Conservation (phyloP, 2,329 filamentous ascomycete genomes). For the Colletotrichum horii region DNA sequence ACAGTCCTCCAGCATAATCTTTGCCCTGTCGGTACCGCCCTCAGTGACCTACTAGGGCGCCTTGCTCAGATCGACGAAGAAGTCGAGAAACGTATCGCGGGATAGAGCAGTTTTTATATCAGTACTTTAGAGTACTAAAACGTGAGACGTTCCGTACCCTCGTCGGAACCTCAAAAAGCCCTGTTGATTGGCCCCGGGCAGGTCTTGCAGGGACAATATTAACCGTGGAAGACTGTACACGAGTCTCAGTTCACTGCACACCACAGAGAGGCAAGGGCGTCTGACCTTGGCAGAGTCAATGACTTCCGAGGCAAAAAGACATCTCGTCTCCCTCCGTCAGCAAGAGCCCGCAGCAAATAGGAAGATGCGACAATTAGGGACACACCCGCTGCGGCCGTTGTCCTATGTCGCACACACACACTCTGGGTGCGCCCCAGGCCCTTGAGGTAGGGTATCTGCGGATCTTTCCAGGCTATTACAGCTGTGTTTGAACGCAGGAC, state of each 20-base stretch:
- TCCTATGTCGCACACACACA: neutral
- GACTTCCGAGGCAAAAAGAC: neutral
- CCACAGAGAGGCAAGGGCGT: neutral
- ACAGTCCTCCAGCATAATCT: no score
- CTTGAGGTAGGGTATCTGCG: neutral
- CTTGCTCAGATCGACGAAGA: no score
- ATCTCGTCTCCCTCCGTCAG: slow-evolving; percentile 1
- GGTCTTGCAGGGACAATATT: no score
- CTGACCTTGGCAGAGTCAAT: neutral
- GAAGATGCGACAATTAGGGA: neutral
- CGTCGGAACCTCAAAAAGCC: no score
- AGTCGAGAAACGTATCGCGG: no score
- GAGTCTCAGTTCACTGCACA: neutral
- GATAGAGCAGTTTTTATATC: no score
- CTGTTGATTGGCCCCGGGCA: no score
- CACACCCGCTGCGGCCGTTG: neutral
- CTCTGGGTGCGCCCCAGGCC: neutral
- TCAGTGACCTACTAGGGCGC: no score
- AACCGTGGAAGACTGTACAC: no score
- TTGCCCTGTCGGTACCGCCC: no score
- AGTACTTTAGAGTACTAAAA: no score
- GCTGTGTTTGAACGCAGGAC: neutral
- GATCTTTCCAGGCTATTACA: neutral
- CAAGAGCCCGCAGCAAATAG: neutral
- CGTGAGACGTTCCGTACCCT: no score